Evolutionary conservation across 768 basidiomycete genomes (phyloP).

Genomic region (Rhizopogon roseolus): DNA sequence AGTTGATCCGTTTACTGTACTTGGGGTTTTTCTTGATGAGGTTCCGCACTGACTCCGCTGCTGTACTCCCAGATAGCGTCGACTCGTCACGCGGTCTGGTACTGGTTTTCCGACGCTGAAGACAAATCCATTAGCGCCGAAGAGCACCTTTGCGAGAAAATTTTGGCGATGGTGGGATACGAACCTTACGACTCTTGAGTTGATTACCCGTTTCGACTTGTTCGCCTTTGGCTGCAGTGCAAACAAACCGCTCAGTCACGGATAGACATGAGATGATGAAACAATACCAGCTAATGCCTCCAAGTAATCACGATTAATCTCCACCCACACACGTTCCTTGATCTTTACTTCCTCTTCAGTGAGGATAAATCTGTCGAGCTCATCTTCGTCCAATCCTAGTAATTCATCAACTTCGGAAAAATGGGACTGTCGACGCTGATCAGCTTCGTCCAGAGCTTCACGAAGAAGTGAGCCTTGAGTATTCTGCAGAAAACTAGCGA

Average conservation of each 20-base stretch:
- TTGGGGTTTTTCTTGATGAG: conserved; percentile 81
- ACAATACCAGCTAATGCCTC: conserved; percentile 70
- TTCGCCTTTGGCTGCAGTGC: conserved; percentile 66
- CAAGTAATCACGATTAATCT: conserved; percentile 87
- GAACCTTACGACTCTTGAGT: conserved; percentile 75
- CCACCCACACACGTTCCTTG: conserved; percentile 93
- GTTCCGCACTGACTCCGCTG: conserved; percentile 30
- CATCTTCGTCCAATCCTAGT: conserved; percentile 82
- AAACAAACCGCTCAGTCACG: conserved; percentile 41
- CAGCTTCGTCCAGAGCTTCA: conserved; percentile 62
- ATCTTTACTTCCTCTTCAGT: conserved; percentile 76
- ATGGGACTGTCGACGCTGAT: conserved; percentile 54
- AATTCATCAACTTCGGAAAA: conserved; percentile 53
- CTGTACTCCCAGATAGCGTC: conserved; percentile 38
- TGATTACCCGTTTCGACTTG: conserved; percentile 37
- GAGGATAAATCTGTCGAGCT: conserved; percentile 77
- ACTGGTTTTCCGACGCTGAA: conserved; percentile 63
- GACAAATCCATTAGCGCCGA: conserved; percentile 6
- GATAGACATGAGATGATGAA: conserved; percentile 2
- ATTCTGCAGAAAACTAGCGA: conserved; percentile 60
- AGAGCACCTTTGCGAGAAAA: too few relatives aligned
- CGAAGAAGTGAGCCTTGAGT: conserved; percentile 54
- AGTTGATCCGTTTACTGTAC: conserved; percentile 93
- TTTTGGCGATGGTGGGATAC: conserved; percentile 40
- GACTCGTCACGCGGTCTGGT: conserved; percentile 71